Evolutionary conservation across 345 rosid species (phyloP), one percentile per base, ranked within the genome.

Genomic region (Populus deltoides): DNA sequence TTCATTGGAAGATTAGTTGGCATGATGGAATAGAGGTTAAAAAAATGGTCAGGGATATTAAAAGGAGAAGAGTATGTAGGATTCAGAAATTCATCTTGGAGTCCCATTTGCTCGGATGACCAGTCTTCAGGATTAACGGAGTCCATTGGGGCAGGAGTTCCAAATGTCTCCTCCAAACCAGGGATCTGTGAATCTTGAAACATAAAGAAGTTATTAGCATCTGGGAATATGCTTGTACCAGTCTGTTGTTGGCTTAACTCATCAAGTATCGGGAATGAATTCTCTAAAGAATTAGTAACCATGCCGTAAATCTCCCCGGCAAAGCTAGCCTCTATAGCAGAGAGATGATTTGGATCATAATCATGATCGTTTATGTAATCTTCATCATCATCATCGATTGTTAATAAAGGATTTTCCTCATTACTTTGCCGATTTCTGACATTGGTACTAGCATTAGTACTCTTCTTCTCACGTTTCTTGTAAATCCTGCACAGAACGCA

Each of bases 401-500:
- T 57, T 10, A 0, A 22, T 55, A 2, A 55, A 57, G 62, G 0
- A n/a, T 0, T 0, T 55, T 55, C 61, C 25, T 55, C 61, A 22
- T 22, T 22, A 3, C 25, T 8, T 55, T 8, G 62, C 7, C 0
- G 39, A 49, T 0, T 29, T 8, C 25, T 71, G 9, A 47, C 3
- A n/a, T 9, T 57, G 7, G 10, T 57, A 57, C 3, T 0, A 9
- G 45, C 13, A 9, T 10, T 10, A 1, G 45, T 39, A 41, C 0
- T 31, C 1, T 16, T 25, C 24, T 31, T 77, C 3, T 53, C 63
- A 1, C 45, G 4, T 66, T 78, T 78, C 51, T 75, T 78, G 71
- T 82, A 75, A 65, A 82, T 71, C 70, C 25, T 75, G 41, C 81
- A 82, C 22, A 82, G n/a, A 53, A 82, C 81, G 41, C 68, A 82